Evolutionary conservation across 371 early-diverging fungal species (phyloP), one percentile per base, ranked within the genome.

Genomic region (Mortierella sp.): DNA sequence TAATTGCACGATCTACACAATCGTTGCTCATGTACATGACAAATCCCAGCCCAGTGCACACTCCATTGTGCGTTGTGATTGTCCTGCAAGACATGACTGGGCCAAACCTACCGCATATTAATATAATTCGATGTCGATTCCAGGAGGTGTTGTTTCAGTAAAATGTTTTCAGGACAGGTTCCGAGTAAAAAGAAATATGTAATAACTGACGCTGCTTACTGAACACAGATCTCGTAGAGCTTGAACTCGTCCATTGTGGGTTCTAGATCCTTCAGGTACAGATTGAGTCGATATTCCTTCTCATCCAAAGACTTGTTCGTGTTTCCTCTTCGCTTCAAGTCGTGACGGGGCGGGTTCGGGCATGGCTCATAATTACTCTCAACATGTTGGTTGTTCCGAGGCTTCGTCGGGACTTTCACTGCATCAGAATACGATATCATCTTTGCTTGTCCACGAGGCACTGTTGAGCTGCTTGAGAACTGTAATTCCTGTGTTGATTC

Each of bases 271-370:
- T 62, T 67, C 23, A 75, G 55, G 42, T 54, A 75, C 17, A 75
- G 46, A 47, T 75, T 75, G 28, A 75, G 60, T 19, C 64, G 28
- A 44, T 75, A 75, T 31, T 75, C 75, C 15, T 59, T 68, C 44
- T 68, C 63, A 34, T 75, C 75, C 46, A 75, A 34, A 3, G 60
- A 61, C 46, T 50, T 61, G 54, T 62, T 72, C 5, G 72, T 72
- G 60, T 72, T 72, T n/a, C 72, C 72, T 42, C 72, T 55, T 47
- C 67, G 60, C 46, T 54, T 72, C 52, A 72, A n/a, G 26, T 72
- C 72, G 17, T 56, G 59, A 19, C 56, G 42, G 19, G 56, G 50
- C 3, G 64, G 56, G 27, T 51, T 51, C 28, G 41, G 31, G 30
- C 50, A 57, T 3, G 27, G 26, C 0, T 39, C 51, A 11, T 51